phyloP scores from a whole-genome alignment of 1,139 yeast genomes.

The Yamadazyma kanchanaburiensis region DNA sequence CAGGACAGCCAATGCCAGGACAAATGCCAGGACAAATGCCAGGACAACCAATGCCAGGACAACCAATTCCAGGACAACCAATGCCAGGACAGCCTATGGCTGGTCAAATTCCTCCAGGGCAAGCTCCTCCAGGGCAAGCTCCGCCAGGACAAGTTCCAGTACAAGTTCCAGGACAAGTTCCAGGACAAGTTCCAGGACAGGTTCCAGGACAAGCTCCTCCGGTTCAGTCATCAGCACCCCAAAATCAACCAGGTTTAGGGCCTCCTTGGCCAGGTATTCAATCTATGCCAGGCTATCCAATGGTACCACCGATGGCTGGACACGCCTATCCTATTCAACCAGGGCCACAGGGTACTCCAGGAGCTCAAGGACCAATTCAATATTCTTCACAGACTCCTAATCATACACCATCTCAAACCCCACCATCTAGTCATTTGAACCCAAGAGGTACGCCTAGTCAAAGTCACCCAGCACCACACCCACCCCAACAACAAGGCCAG shows the following conservation, averaged over 20 bases:
- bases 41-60: background rate
- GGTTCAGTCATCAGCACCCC: conserved; percentile 2
- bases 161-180: conserved; percentile 1
- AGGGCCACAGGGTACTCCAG: background rate
- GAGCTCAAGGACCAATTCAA: no score
- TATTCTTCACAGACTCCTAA: no score
- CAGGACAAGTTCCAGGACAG: conserved; percentile 1
- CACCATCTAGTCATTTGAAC: no score
- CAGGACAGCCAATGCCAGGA: background rate
- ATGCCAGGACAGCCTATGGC: background rate
- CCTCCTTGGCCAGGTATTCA: no score
- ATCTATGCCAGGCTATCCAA: no score
- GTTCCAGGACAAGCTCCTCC: conserved; percentile 2
- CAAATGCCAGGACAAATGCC: background rate
- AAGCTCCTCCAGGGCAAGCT: background rate
- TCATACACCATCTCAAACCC: no score
- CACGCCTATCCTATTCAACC: conserved; percentile 2
- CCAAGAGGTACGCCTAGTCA: no score
- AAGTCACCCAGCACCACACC: no score
- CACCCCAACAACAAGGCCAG: conserved; percentile 1
- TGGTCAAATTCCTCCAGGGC: background rate
- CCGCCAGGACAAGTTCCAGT: conserved; percentile 1
- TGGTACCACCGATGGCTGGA: no score
- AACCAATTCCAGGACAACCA: background rate
- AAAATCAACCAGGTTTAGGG: conserved; percentile 1